These are phyloP conservation scores for Rhynchosporium secalis DNA, from an alignment of 2,329 filamentous ascomycete species.

Conservation along the genomic window DNA sequence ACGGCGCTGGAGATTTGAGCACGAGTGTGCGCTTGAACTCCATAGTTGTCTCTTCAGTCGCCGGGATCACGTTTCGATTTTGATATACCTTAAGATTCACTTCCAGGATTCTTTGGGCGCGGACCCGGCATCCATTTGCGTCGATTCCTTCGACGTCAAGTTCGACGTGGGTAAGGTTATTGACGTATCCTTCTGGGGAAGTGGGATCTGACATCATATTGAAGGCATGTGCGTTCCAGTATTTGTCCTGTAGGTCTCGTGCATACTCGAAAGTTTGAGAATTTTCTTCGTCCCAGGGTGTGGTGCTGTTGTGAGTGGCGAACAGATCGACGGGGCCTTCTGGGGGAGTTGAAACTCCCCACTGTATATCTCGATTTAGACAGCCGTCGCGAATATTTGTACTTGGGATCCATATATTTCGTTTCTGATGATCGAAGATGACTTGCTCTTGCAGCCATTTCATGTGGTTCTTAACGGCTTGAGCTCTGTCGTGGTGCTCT, in stretches of 20 bases:
- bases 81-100: not conserved
- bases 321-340: not conserved
- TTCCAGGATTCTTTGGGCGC: slow-evolving; percentile 10
- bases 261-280: slow-evolving; percentile 1
- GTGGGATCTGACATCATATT: not conserved
- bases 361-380: not conserved
- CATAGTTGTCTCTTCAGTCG: not conserved
- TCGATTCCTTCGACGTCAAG: slow-evolving; percentile 11
- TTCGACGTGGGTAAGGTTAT: slow-evolving; percentile 10
- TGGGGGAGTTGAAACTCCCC: not conserved
- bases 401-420: not conserved
- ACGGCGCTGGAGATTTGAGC: not conserved
- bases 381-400: not conserved
- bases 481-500: not conserved
- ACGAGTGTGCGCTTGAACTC: slow-evolving; percentile 4
- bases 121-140: not conserved
- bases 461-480: not conserved
- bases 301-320: not conserved
- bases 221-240: not conserved
- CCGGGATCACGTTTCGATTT: not conserved
- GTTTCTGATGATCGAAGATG: not conserved
- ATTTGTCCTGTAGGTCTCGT: not conserved
- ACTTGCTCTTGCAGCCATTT: not conserved
- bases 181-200: not conserved
- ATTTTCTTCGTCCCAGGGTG: not conserved